Evolutionary conservation across 139 green algal species (phyloP).

Genomic region (Desmodesmus armatus): DNA sequence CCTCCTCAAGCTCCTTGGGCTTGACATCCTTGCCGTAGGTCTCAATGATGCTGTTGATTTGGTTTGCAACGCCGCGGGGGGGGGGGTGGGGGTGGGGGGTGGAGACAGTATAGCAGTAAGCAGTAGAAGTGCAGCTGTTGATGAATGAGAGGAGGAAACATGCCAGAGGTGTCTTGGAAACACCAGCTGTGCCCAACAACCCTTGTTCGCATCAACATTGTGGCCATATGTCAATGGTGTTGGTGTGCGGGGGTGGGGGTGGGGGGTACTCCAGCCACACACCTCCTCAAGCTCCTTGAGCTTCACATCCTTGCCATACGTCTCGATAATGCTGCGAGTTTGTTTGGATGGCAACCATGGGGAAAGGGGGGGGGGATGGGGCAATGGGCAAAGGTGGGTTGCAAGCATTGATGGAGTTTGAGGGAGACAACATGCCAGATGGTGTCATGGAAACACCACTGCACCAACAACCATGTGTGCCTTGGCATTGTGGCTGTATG

Average conservation of each 20-base stretch:
- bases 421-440: background rate
- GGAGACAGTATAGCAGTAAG: background rate
- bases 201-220: too few relatives aligned
- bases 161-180: too few relatives aligned
- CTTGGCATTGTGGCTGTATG: background rate
- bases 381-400: background rate
- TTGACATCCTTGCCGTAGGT: constrained; percentile 62
- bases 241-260: too few relatives aligned
- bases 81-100: too few relatives aligned
- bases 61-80: too few relatives aligned
- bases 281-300: constrained; percentile 90
- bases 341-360: too few relatives aligned
- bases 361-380: too few relatives aligned
- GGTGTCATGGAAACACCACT: too few relatives aligned
- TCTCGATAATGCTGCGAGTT: constrained; percentile 69
- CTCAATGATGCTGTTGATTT: constrained; percentile 67
- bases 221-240: too few relatives aligned
- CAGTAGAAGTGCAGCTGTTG: background rate
- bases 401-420: background rate
- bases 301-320: constrained; percentile 61
- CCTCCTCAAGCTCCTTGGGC: constrained; percentile 87
- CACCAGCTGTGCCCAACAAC: too few relatives aligned
- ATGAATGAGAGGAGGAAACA: too few relatives aligned
- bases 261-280: constrained; percentile 96
- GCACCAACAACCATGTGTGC: too few relatives aligned